Percentiles rank a stretch among this genome's conserved stretches.
phyloP scores from a whole-genome alignment of 345 rosid species.

The Hibiscus trionum region DNA sequence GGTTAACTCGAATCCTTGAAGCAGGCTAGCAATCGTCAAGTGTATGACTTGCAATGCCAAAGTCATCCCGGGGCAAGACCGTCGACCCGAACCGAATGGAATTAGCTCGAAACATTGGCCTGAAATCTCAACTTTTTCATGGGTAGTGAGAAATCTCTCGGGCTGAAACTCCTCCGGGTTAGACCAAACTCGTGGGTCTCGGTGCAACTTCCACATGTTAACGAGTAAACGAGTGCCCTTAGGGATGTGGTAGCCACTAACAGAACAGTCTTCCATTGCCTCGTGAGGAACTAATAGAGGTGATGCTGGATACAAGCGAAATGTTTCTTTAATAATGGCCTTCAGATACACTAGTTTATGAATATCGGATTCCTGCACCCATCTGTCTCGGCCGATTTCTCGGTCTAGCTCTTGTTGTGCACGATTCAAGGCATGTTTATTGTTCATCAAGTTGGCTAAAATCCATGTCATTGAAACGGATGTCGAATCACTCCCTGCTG shows the following conservation, averaged over 20 bases:
- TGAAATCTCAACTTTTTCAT: not conserved
- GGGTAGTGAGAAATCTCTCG: constrained; percentile 17
- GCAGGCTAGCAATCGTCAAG: constrained; percentile 16
- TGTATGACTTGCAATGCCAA: constrained; percentile 20
- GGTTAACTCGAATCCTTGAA: constrained; percentile 18
- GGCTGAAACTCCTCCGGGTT: constrained; percentile 20
- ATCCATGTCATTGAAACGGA: constrained; percentile 25
- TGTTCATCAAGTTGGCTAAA: constrained; percentile 27
- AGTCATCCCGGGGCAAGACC: constrained; percentile 21
- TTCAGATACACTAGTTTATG: constrained; percentile 15
- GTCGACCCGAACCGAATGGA: constrained; percentile 28
- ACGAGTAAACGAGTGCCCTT: constrained; percentile 24
- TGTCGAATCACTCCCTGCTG: constrained; percentile 28
- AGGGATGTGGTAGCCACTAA: constrained; percentile 16
- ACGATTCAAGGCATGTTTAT: constrained; percentile 8
- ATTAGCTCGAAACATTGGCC: constrained; percentile 20
- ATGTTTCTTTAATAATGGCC: constrained; percentile 3
- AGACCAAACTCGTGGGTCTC: constrained; percentile 29
- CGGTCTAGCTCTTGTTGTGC: constrained; percentile 29
- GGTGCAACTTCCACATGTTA: constrained; percentile 31
- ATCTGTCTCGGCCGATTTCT: constrained; percentile 1
- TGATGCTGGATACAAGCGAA: constrained; percentile 23
- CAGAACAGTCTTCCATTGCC: constrained; percentile 22
- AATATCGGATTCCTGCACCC: constrained; percentile 19
- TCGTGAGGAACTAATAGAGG: constrained; percentile 25